Evolutionary conservation across 1,284 basidiomycete genomes (phyloP), one percentile per base, ranked within the genome.

Genomic region (Cutaneotrichosporon dermatis): DNA sequence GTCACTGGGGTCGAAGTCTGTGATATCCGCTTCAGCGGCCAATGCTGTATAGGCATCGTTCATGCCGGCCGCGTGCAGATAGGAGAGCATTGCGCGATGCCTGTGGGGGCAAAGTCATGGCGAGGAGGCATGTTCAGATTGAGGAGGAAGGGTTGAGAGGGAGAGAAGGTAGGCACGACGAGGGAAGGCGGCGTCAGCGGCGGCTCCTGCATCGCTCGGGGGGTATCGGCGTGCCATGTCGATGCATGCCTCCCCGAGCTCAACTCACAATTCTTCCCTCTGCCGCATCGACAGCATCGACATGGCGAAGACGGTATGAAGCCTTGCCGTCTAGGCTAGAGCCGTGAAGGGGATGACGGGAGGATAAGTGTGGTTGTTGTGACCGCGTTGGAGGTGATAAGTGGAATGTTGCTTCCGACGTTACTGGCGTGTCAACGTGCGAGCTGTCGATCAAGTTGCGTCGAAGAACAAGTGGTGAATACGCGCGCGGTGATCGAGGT

Each of bases 51-150:
- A 88, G 1, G 88, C 83, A 35, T 82, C 79, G 36, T 76, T 77
- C 67, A 89, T 84, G 61, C 87, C 87, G 60, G 84, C 82, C 51
- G 84, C 79, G 67, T 86, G 83, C 54, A 92, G 83, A 74, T 92
- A 92, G 70, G 90, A 89, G 63, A 92, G 83, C 78, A 92, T 88
- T 48, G 90, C 87, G 72, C 88, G 88, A 79, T 92, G 87, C 41
- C 89, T 91, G 77, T 39, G 54, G 25, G 25, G 25, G 25, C 25
- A 25, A 25, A 25, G 25, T 25, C 25, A 25, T 25, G 25, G 25
- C 25, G 25, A 25, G 25, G 25, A 25, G 25, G 25, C 25, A n/a
- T 33, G 46, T 36, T 10, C 33, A 39, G 49, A 37, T 37, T 12
- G 46, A 8, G 5, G 34, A 36, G 16, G 25, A 9, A 25, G 45